Evolutionary conservation across 1,284 basidiomycete genomes (phyloP).

Genomic region (Neonothopanus nambi): DNA sequence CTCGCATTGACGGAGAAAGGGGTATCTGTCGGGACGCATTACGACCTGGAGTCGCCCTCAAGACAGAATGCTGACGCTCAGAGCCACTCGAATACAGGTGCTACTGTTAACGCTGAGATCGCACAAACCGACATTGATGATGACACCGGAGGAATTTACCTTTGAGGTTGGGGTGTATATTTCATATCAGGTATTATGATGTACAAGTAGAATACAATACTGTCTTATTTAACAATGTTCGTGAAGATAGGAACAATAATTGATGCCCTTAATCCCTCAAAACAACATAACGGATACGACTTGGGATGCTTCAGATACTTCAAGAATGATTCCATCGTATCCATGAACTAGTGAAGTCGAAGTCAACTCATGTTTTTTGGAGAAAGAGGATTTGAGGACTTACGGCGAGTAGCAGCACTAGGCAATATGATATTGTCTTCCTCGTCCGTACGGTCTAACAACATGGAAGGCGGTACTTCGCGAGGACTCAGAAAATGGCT

Average conservation of each 20-base stretch:
- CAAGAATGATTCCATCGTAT: constrained; percentile 81
- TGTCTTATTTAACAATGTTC: not conserved
- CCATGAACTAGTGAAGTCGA: constrained; percentile 59
- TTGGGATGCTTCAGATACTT: constrained; percentile 77
- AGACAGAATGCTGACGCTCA: constrained; percentile 1
- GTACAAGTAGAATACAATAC: too few species aligned
- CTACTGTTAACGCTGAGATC: not conserved
- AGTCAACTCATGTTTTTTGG: constrained; percentile 22
- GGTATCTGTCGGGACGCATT: constrained; percentile 44
- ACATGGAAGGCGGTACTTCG: constrained; percentile 77
- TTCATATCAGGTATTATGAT: too few species aligned
- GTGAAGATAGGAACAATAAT: not conserved
- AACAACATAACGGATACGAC: constrained; percentile 74
- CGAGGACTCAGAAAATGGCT: constrained; percentile 72
- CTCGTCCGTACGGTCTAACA: constrained; percentile 82
- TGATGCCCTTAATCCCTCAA: constrained; percentile 39
- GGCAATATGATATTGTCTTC: constrained; percentile 74
- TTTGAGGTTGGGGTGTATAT: constrained; percentile 13
- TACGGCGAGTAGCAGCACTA: constrained; percentile 72
- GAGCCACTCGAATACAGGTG: not conserved
- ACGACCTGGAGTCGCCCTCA: constrained; percentile 29
- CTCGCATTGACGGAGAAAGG: constrained; percentile 67
- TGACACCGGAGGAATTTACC: constrained; percentile 26
- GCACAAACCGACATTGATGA: constrained; percentile 5
- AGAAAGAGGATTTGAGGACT: constrained; percentile 31